Base-by-base conservation (phyloP, 352 stramenopile species). In the Halophytophthora batemanensis region DNA sequence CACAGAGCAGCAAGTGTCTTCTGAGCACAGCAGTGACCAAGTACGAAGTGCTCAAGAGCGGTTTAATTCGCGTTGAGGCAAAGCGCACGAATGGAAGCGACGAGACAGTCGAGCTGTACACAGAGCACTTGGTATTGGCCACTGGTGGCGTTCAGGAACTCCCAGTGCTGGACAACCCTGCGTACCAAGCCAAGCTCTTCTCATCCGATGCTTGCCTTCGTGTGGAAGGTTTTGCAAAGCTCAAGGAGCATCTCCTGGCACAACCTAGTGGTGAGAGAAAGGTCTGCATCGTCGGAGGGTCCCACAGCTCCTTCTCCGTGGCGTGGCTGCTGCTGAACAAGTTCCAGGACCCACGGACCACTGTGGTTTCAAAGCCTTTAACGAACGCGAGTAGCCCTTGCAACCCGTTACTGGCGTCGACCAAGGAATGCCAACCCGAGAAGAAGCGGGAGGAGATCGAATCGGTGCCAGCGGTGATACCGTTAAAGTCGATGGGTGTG, bases 261-360 rank as follows among this genome's bases (percentile, higher is more conserved):
- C 53, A 67, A 18, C 52, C 61, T 21, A 17, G 12, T 10, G 48
- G 49, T 6, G 61, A 74, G 29, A 71, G 81, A 13, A 89, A 91
- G 62, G 78, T 93, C 13, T 90, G 74, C 43, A 82, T 96, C 36
- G 70, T 95, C 2, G 86, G 86, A 11, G 86, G 86, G 13, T 90
- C 81, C 0, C 85, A 96, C 64, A 93, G 79, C 31, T 85, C 86
- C 2, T 96, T 96, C 50, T 93, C 79, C 0, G 77, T 90, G 3
- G 77, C 77, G 5, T 94, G 81, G 85, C 56, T 91, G 34, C 67
- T 90, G 34, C 54, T 96, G 22, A 82, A 93, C 56, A 83, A 71
- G 17, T 72, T 80, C 15, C 61, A 46, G 34, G 61, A 69, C 25
- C 29, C 50, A 3, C 64, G 61, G 51, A 33, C 11, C 31, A n/a